phyloP scores from a whole-genome alignment of 306 rosid species.

The Acacia crassicarpa region DNA sequence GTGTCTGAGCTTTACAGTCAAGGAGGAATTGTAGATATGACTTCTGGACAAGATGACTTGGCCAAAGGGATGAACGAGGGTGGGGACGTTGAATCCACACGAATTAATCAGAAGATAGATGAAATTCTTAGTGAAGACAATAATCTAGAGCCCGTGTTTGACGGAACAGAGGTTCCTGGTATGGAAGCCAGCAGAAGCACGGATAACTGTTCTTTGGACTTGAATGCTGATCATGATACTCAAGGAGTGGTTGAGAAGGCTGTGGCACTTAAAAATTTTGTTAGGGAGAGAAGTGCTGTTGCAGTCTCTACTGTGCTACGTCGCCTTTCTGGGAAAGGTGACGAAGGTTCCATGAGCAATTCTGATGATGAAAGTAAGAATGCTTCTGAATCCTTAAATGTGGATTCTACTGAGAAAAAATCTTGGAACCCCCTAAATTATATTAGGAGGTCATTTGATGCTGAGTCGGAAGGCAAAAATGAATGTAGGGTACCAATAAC shows the following conservation, averaged over 20 bases:
- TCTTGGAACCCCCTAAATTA: constrained; percentile 62
- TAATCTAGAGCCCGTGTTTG: constrained; percentile 55
- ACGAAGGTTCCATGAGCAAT: constrained; percentile 30
- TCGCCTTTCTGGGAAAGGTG: constrained; percentile 58
- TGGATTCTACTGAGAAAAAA: constrained; percentile 45
- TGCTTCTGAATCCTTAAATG: constrained; percentile 38
- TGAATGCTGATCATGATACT: constrained; percentile 44
- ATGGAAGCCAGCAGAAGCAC: constrained; percentile 45
- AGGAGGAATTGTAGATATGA: constrained; percentile 28
- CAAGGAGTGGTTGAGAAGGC: constrained; percentile 60
- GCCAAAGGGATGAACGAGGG: constrained; percentile 24
- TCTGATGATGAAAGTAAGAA: constrained; percentile 32
- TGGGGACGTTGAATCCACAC: constrained; percentile 26
- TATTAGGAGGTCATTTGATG: constrained; percentile 42
- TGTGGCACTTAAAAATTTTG: constrained; percentile 64
- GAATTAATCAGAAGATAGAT: constrained; percentile 28
- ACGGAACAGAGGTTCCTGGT: constrained; percentile 57
- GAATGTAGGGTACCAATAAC: constrained; percentile 34
- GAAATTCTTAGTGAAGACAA: constrained; percentile 41
- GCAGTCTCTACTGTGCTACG: constrained; percentile 63
- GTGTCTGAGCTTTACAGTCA: constrained; percentile 32
- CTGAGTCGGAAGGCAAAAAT: constrained; percentile 38
- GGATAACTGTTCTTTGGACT: constrained; percentile 30
- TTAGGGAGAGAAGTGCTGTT: constrained; percentile 56
- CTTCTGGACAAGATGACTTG: constrained; percentile 20